Evolutionary conservation across 2,329 filamentous ascomycete species (phyloP).

Genomic region (Colletotrichum shisoi): DNA sequence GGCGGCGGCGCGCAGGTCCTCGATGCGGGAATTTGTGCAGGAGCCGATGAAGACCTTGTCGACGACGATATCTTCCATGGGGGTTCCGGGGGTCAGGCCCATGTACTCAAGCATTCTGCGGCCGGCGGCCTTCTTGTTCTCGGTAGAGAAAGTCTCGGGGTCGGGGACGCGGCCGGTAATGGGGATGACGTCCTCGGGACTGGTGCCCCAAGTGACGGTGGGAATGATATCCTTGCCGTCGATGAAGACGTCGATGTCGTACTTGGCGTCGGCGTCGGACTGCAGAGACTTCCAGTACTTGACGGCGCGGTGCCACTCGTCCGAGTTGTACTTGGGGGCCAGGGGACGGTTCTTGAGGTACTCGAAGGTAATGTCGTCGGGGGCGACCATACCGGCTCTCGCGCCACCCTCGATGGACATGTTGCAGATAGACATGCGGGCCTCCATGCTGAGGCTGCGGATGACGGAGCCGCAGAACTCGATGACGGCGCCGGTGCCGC

Average conservation of each 20-base stretch:
- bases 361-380: constrained; percentile 91
- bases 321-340: constrained; percentile 81
- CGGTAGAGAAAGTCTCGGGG: constrained; percentile 83
- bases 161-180: constrained; percentile 92
- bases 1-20: constrained; percentile 89
- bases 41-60: constrained; percentile 99
- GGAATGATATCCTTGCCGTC: constrained; percentile 92
- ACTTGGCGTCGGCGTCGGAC: constrained; percentile 88
- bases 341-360: constrained; percentile 92
- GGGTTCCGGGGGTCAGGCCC: constrained; percentile 85
- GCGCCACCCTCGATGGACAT: constrained; percentile 98
- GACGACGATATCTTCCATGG: constrained; percentile 87
- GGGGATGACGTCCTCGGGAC: constrained; percentile 92
- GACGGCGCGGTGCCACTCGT: constrained; percentile 88
- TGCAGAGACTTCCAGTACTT: constrained; percentile 87
- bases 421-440: constrained; percentile 99
- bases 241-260: constrained; percentile 87
- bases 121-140: constrained; percentile 81
- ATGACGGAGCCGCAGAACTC: constrained; percentile 98
- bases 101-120: constrained; percentile 92
- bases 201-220: constrained; percentile 96
- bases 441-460: constrained; percentile 88
- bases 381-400: constrained; percentile 94
- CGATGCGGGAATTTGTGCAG: constrained; percentile 96
- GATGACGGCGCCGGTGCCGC: constrained; percentile 92